These are phyloP conservation scores for Colletotrichum viniferum DNA, from an alignment of 2,329 filamentous ascomycete species.

Conservation along the genomic window DNA sequence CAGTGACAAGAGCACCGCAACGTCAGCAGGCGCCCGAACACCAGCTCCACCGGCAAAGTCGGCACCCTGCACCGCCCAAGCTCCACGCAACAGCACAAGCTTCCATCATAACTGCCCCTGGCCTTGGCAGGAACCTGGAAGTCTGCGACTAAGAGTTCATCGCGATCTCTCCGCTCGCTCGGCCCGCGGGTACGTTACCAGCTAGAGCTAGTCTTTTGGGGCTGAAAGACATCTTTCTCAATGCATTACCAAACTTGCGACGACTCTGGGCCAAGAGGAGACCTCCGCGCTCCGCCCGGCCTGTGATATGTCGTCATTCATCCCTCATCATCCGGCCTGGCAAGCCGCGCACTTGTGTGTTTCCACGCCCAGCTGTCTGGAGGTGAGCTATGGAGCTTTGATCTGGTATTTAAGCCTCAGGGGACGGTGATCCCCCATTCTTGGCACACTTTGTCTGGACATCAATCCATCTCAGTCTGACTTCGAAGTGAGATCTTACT, in stretches of 20 bases:
- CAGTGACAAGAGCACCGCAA: neutral
- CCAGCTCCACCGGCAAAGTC: constrained; percentile 6
- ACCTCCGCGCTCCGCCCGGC: neutral
- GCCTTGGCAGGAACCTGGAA: constrained; percentile 13
- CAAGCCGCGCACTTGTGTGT: neutral
- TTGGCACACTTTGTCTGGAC: neutral
- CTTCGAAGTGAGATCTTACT: neutral
- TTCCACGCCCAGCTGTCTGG: neutral
- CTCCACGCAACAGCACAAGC: neutral
- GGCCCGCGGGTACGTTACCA: neutral
- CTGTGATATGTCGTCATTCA: constrained; percentile 16
- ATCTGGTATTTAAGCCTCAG: constrained; percentile 10
- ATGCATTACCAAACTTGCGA: neutral
- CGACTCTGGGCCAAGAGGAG: neutral
- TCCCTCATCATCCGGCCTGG: constrained; percentile 2
- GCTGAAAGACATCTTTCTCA: neutral
- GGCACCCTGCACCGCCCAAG: constrained; percentile 6
- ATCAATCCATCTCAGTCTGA: neutral
- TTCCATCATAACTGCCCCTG: neutral
- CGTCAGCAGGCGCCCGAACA: neutral
- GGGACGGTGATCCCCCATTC: neutral
- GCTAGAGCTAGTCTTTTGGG: neutral
- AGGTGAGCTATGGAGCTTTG: neutral
- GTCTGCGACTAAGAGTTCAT: neutral
- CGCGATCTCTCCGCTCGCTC: neutral